phyloP scores from a whole-genome alignment of 1,284 basidiomycete genomes.

The Malassezia furfur region DNA sequence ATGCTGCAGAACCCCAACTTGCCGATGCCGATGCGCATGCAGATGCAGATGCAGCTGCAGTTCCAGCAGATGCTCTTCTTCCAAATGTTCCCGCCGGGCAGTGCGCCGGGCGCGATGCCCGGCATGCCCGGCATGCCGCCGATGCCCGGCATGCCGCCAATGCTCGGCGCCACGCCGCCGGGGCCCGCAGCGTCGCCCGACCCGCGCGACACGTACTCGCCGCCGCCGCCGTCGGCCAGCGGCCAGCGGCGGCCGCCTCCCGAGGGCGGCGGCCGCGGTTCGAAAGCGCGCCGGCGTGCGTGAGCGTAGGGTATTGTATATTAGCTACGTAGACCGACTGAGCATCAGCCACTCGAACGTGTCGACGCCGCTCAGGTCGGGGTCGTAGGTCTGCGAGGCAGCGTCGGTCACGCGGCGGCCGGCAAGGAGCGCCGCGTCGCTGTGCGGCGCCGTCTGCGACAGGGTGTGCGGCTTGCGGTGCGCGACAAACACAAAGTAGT shows the following conservation, averaged over 20 bases:
- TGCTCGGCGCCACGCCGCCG: background rate
- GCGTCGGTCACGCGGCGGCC: conserved; percentile 15
- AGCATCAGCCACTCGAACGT: conserved; percentile 35
- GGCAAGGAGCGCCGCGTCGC: conserved; percentile 23
- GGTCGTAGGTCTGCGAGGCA: conserved; percentile 10
- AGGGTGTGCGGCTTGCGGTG: background rate
- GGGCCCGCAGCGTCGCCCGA: background rate
- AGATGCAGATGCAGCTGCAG: conserved; percentile 45
- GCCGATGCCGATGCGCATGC: conserved; percentile 43
- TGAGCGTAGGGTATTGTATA: conserved; percentile 1
- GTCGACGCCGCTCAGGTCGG: conserved; percentile 17
- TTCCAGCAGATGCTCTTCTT: conserved; percentile 41
- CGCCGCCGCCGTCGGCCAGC: too few species aligned
- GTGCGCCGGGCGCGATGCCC: background rate
- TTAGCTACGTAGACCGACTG: conserved; percentile 4
- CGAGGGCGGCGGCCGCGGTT: background rate
- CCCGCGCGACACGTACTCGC: too few species aligned
- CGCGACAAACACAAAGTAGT: conserved; percentile 12
- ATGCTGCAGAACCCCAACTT: conserved; percentile 43
- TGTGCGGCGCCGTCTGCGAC: conserved; percentile 15
- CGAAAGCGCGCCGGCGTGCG: conserved; percentile 1
- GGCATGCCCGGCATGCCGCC: background rate
- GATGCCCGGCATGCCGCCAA: background rate
- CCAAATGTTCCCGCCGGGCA: conserved; percentile 19
- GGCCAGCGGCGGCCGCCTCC: background rate